Base-by-base conservation (phyloP, 495 filamentous ascomycete genomes). In the Neurospora sp. region DNA sequence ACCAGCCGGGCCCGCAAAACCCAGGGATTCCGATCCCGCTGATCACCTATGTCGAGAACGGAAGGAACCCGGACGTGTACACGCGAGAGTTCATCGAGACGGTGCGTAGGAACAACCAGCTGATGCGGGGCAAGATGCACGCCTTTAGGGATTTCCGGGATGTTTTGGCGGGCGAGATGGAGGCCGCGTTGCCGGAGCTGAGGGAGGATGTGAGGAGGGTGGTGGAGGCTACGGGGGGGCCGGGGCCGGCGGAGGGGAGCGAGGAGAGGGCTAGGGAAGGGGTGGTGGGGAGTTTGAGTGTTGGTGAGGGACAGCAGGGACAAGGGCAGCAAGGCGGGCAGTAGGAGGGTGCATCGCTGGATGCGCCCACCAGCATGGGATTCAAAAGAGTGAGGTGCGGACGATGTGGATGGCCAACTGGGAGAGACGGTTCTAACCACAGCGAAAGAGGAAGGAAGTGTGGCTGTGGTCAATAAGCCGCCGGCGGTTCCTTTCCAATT, bases 1-100 rank as follows among this genome's bases (percentile, higher is more conserved):
- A 65, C 53, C 53, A 65, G 16, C 53, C 53, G 53, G 53, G 53
- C 6, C 53, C 53, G 1, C 53, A 65, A 3, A 65, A 65, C 3
- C 78, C 81, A 4, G 76, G 80, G 8, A 87, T 98, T 37, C 95
- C 96, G 3, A 89, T 91, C n/a, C 94, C 97, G 75, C 89, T 99
- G 12, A 92, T 98, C 78, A 87, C 91, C 73, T 99, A 99, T 84
- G 93, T 99, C 69, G 94, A 98, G 81, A 87, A 91, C 70, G 90
- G 93, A 14, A 91, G 96, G 61, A 99, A 99, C 83, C 96, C 96
- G 16, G 95, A 98, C 80, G 97, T 99, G 82, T 99, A 98, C 85
- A 98, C 95, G 70, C 88, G 96, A 44, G 94, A 98, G 84, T 97
- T 98, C 78, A 94, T 98, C 68, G 96, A 99, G 89, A 85, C 93